These are phyloP conservation scores for Talaromyces atroroseus DNA, from an alignment of 2,329 filamentous ascomycete genomes.

Conservation along the genomic window DNA sequence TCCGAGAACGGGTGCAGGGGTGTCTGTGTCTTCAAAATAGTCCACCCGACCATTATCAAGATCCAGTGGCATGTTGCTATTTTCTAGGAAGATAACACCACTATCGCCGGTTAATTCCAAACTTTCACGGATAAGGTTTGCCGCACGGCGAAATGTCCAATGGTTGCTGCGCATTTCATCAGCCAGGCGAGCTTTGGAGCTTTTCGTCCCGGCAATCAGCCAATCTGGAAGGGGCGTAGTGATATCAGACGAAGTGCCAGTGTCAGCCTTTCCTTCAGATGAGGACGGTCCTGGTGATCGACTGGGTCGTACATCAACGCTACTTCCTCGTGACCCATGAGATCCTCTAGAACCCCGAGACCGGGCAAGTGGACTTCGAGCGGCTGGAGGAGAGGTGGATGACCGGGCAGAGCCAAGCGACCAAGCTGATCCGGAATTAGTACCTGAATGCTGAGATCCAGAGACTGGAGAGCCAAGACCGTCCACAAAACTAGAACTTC, in stretches of 20 bases:
- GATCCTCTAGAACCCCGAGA: conserved; percentile 10
- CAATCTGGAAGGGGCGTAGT: conserved; percentile 29
- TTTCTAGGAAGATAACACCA: conserved; percentile 40
- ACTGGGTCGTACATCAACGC: conserved; percentile 7
- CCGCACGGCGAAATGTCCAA: conserved; percentile 45
- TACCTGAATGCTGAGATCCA: conserved; percentile 8
- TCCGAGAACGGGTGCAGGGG: conserved; percentile 29
- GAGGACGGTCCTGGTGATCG: conserved; percentile 25
- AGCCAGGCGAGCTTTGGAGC: conserved; percentile 20
- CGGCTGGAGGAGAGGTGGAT: conserved; percentile 4
- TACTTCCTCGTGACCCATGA: conserved; percentile 13
- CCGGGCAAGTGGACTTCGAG: not conserved
- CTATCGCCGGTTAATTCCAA: conserved; percentile 42
- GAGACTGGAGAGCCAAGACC: conserved; percentile 18
- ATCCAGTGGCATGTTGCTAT: conserved; percentile 25
- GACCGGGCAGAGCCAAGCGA: conserved; percentile 18
- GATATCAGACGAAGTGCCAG: conserved; percentile 22
- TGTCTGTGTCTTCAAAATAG: conserved; percentile 22
- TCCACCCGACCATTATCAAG: conserved; percentile 25
- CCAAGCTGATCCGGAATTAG: conserved; percentile 19
- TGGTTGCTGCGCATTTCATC: conserved; percentile 35
- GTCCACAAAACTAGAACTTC: conserved; percentile 40
- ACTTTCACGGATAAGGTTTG: conserved; percentile 45
- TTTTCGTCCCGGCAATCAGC: conserved; percentile 22
- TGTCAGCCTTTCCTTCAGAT: conserved; percentile 25